phyloP scores from a whole-genome alignment of 2,329 filamentous ascomycete genomes.

The Monilinia fructigena region DNA sequence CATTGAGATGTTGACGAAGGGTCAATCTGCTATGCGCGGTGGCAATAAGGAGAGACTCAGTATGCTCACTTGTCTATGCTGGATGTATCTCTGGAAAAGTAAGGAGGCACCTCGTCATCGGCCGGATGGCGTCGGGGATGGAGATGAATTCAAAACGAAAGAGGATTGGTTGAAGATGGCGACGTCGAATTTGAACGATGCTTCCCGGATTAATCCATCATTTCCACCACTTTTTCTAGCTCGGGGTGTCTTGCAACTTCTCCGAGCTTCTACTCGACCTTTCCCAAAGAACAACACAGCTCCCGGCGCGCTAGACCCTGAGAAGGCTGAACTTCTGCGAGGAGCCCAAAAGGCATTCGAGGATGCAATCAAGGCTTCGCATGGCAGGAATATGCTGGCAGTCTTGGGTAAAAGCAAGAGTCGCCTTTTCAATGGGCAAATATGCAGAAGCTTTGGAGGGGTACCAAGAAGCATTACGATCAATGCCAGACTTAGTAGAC shows the following conservation, averaged over 20 bases:
- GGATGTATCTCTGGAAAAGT: conserved; percentile 70
- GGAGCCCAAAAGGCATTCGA: conserved; percentile 92
- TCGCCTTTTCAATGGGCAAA: conserved; percentile 81
- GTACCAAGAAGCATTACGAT: conserved; percentile 84
- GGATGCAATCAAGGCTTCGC: conserved; percentile 81
- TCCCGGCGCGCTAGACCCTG: conserved; percentile 63
- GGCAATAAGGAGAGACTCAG: conserved; percentile 65
- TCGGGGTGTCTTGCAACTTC: conserved; percentile 81
- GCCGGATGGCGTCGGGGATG: conserved; percentile 61
- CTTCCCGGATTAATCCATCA: conserved; percentile 87
- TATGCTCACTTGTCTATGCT: conserved; percentile 65
- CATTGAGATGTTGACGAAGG: conserved; percentile 69
- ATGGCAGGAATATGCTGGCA: conserved; percentile 87
- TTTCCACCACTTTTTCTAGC: conserved; percentile 91
- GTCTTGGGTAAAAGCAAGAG: conserved; percentile 86
- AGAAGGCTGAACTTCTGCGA: conserved; percentile 75
- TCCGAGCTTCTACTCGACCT: conserved; percentile 80
- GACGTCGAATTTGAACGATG: conserved; percentile 91
- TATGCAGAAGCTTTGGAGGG: conserved; percentile 77
- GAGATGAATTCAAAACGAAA: conserved; percentile 77
- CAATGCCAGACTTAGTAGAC: conserved; percentile 83
- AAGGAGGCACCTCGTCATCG: conserved; percentile 65
- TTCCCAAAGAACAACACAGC: conserved; percentile 56
- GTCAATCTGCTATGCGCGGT: conserved; percentile 58
- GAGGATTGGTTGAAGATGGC: conserved; percentile 88